Percentiles rank a stretch among this genome's conserved stretches.
Evolutionary conservation across 164 flowering plant species (phyloP).

Genomic region (Nymphaea colorata): DNA sequence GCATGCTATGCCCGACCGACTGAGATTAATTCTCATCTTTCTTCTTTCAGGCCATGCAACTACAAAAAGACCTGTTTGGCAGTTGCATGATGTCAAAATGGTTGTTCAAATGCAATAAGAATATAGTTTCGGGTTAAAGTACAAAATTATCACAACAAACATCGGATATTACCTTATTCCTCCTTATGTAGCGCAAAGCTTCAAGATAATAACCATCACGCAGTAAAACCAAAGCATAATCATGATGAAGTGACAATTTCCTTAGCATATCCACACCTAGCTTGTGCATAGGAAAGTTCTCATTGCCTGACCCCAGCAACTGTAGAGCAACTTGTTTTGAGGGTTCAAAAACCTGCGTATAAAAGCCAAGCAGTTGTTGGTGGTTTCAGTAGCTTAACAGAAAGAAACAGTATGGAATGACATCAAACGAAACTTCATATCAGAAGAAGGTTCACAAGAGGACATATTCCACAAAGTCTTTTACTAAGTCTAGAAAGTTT

Average conservation of each 20-base stretch:
- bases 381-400: too few species aligned
- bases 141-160: too few species aligned
- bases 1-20: too few species aligned
- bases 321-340: conserved; percentile 94
- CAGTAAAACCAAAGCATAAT: conserved; percentile 60
- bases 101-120: too few species aligned
- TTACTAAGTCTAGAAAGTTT: too few species aligned
- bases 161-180: conserved; percentile 48
- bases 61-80: too few species aligned
- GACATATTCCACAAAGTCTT: too few species aligned
- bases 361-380: neutral
- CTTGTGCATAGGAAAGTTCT: conserved; percentile 56
- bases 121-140: neutral
- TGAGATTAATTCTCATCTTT: too few species aligned
- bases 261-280: conserved; percentile 88
- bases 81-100: too few species aligned
- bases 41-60: too few species aligned
- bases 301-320: conserved; percentile 77
- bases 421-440: too few species aligned
- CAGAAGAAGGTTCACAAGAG: neutral
- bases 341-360: conserved; percentile 75
- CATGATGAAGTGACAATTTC: conserved; percentile 72
- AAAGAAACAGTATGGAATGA: neutral
- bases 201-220: conserved; percentile 94
- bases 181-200: conserved; percentile 80